Conservation (phyloP, 2,329 filamentous ascomycete genomes). For the Aspergillus sergii region DNA sequence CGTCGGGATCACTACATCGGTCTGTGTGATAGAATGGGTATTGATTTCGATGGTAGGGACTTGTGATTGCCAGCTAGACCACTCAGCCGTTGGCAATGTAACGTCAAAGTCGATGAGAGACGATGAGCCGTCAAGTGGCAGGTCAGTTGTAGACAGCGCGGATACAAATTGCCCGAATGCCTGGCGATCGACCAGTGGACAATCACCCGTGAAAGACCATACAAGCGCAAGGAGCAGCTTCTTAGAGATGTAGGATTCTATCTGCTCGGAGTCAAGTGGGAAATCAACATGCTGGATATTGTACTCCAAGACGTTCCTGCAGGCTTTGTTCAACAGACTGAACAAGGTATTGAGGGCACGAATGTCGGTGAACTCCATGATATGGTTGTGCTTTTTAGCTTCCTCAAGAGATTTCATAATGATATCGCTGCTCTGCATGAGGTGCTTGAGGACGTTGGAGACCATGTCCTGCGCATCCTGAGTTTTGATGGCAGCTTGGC, state of each 20-base stretch:
- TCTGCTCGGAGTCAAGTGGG: slow-evolving; percentile 83
- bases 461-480: slow-evolving; percentile 77
- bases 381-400: slow-evolving; percentile 81
- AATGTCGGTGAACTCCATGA: slow-evolving; percentile 96
- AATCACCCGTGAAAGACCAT: slow-evolving; percentile 96
- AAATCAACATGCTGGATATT: slow-evolving; percentile 94
- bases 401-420: slow-evolving; percentile 75
- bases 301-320: slow-evolving; percentile 91
- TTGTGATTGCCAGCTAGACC: slow-evolving; percentile 91
- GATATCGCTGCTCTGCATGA: slow-evolving; percentile 78
- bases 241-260: slow-evolving; percentile 88
- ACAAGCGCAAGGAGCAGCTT: slow-evolving; percentile 90
- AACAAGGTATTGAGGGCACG: slow-evolving; percentile 91
- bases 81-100: slow-evolving; percentile 80
- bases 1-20: slow-evolving; percentile 97
- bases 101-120: slow-evolving; percentile 96
- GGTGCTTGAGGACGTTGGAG: slow-evolving; percentile 75
- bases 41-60: slow-evolving; percentile 96
- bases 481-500: slow-evolving; percentile 75
- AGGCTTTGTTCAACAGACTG: slow-evolving; percentile 91
- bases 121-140: slow-evolving; percentile 74
- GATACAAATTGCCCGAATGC: slow-evolving; percentile 83
- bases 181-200: slow-evolving; percentile 84
- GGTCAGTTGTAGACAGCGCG: slow-evolving; percentile 80
- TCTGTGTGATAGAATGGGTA: slow-evolving; percentile 96